A percentile compares a stretch with the other conserved stretches of the same genome.
These are phyloP conservation scores for Aspergillus sp. DNA, from an alignment of 2,329 filamentous ascomycete species.

Conservation along the genomic window DNA sequence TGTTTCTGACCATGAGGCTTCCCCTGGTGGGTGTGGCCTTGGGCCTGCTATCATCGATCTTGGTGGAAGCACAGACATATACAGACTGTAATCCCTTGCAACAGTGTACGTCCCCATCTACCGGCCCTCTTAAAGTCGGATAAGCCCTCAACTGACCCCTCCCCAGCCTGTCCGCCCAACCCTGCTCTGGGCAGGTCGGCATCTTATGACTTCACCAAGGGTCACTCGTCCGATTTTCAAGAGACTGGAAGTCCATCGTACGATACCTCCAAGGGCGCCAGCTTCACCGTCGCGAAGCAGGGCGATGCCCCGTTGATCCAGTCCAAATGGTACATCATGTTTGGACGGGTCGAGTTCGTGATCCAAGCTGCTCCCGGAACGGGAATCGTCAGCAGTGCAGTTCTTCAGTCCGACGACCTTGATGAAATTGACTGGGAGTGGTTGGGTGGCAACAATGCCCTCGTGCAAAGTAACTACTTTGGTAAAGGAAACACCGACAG, in stretches of 20 bases:
- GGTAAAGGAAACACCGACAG: conserved; percentile 81
- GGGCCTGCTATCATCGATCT: conserved; percentile 25
- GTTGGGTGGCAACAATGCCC: conserved; percentile 70
- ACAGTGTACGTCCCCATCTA: conserved; percentile 28
- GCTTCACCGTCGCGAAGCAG: conserved; percentile 72
- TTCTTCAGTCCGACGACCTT: conserved; percentile 84
- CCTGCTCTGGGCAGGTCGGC: conserved; percentile 81
- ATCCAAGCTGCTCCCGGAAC: conserved; percentile 83
- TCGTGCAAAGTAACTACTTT: conserved; percentile 98
- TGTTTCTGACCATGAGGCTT: conserved; percentile 29
- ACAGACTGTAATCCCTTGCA: conserved; percentile 43
- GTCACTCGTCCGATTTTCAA: conserved; percentile 74
- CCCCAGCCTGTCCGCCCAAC: conserved; percentile 65
- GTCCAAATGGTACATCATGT: conserved; percentile 99
- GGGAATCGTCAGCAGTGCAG: conserved; percentile 89
- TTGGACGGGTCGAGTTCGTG: conserved; percentile 81
- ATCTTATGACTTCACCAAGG: conserved; percentile 77
- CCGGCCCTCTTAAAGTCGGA: background rate
- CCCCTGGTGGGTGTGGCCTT: conserved; percentile 22
- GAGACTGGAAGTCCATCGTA: conserved; percentile 69
- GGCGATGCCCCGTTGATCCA: conserved; percentile 83
- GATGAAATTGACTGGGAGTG: conserved; percentile 99
- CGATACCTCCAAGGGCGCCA: conserved; percentile 65
- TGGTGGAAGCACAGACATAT: conserved; percentile 41
- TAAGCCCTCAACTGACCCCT: conserved; percentile 7